These are phyloP conservation scores for Laetiporus sulphureus DNA, from an alignment of 1,284 basidiomycete genomes.

Conservation along the genomic window DNA sequence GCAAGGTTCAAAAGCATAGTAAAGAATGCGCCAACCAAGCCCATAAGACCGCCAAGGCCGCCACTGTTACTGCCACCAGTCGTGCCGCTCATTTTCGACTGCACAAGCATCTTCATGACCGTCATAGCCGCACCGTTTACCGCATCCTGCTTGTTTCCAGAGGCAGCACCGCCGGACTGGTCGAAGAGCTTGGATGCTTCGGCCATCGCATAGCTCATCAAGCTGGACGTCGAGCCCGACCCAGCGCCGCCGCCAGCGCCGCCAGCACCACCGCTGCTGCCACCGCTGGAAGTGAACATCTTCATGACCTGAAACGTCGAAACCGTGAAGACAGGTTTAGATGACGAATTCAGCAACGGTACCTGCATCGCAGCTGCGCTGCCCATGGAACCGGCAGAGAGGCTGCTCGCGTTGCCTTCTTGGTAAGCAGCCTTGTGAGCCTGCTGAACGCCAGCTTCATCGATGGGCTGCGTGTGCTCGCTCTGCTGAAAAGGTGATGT, in stretches of 20 bases:
- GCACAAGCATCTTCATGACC: slow-evolving; percentile 72
- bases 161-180: slow-evolving; percentile 52
- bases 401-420: slow-evolving; percentile 37
- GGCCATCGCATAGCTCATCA: slow-evolving; percentile 80
- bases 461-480: slow-evolving; percentile 47
- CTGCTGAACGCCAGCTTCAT: slow-evolving; percentile 59
- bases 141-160: slow-evolving; percentile 74
- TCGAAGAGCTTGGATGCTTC: slow-evolving; percentile 75
- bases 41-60: slow-evolving; percentile 49
- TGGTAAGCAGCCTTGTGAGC: slow-evolving; percentile 60
- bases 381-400: slow-evolving; percentile 59
- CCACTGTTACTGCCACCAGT: slow-evolving; percentile 59
- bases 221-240: slow-evolving; percentile 45
- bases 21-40: slow-evolving; percentile 37
- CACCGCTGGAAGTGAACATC: slow-evolving; percentile 52
- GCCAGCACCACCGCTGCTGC: slow-evolving; percentile 41
- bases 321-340: neutral
- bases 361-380: slow-evolving; percentile 76
- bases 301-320: slow-evolving; percentile 41
- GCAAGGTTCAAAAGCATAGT: neutral
- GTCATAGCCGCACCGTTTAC: slow-evolving; percentile 81
- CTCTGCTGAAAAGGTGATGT: slow-evolving; percentile 35
- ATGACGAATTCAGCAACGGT: slow-evolving; percentile 6
- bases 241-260: slow-evolving; percentile 38
- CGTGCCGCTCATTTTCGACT: slow-evolving; percentile 51